Evolutionary conservation across 1,284 basidiomycete species (phyloP).

Genomic region (Cutaneotrichosporon sp.): DNA sequence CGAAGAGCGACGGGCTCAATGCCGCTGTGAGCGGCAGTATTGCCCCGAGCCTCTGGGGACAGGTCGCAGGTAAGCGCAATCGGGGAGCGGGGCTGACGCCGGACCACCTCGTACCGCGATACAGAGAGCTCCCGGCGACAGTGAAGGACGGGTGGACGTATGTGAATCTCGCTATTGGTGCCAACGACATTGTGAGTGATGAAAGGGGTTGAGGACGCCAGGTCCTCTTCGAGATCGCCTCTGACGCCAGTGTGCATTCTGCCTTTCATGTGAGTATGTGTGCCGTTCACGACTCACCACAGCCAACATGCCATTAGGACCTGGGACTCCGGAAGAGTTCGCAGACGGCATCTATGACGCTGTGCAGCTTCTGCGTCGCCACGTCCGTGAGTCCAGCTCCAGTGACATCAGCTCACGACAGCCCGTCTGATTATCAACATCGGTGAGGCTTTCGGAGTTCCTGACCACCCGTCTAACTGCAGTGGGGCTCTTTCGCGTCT

Average conservation of each 20-base stretch:
- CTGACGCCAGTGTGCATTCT: slow-evolving; percentile 42
- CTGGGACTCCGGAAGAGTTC: slow-evolving; percentile 40
- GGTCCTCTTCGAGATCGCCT: too few relatives aligned
- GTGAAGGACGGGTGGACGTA: slow-evolving; percentile 40
- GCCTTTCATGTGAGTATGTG: slow-evolving; percentile 33
- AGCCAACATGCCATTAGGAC: slow-evolving; percentile 28
- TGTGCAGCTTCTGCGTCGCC: slow-evolving; percentile 35
- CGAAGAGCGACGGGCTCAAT: slow-evolving; percentile 36
- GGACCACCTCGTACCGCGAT: slow-evolving; percentile 43
- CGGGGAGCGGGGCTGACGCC: slow-evolving; percentile 3
- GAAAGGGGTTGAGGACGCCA: too few relatives aligned
- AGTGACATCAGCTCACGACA: slow-evolving; percentile 6
- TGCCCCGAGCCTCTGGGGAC: slow-evolving; percentile 24
- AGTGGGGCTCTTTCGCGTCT: slow-evolving; percentile 46
- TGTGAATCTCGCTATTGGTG: slow-evolving; percentile 47
- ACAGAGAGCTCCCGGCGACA: slow-evolving; percentile 23
- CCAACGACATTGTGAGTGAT: slow-evolving; percentile 45
- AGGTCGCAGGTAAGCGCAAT: slow-evolving; percentile 32
- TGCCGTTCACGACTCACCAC: not conserved
- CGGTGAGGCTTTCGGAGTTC: slow-evolving; percentile 16
- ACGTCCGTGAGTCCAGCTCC: slow-evolving; percentile 38
- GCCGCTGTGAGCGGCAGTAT: slow-evolving; percentile 38
- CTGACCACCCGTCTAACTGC: slow-evolving; percentile 8
- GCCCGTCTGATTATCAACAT: slow-evolving; percentile 41
- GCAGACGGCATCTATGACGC: slow-evolving; percentile 38